Conservation (phyloP, 305 asterid genomes). For the Fraxinus sp. region DNA sequence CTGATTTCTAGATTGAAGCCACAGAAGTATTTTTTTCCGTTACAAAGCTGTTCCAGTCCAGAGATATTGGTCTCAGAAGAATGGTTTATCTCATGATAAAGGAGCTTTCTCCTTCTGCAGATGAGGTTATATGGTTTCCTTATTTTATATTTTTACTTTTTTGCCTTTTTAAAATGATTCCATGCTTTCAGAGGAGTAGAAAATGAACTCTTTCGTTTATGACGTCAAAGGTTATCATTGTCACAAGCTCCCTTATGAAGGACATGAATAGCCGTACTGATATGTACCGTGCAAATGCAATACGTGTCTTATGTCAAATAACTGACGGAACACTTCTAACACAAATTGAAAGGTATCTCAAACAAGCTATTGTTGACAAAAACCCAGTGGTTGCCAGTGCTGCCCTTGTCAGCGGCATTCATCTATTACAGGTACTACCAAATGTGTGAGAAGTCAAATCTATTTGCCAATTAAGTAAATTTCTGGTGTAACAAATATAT, state of each 20-base stretch:
- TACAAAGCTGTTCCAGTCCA: conserved; percentile 90
- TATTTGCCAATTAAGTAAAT: conserved; percentile 14
- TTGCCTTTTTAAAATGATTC: background rate
- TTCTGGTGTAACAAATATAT: background rate
- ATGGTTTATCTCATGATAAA: conserved; percentile 94
- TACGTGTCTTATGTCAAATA: conserved; percentile 89
- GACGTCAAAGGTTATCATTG: conserved; percentile 75
- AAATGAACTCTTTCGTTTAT: conserved; percentile 30
- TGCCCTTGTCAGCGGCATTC: conserved; percentile 94
- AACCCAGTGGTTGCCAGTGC: conserved; percentile 96
- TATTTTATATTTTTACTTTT: background rate
- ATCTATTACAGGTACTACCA: conserved; percentile 71
- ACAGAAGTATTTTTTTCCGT: conserved; percentile 92
- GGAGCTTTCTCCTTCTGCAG: conserved; percentile 88
- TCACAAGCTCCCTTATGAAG: conserved; percentile 95
- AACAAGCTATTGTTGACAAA: conserved; percentile 96
- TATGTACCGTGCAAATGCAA: conserved; percentile 94
- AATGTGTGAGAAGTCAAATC: conserved; percentile 10
- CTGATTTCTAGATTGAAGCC: conserved; percentile 62
- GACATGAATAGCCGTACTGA: conserved; percentile 98
- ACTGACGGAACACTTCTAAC: conserved; percentile 90
- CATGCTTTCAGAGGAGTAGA: conserved; percentile 21
- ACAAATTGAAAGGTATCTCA: conserved; percentile 90
- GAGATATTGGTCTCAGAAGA: conserved; percentile 85
- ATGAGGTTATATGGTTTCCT: conserved; percentile 58